Evolutionary conservation across 345 rosid genomes (phyloP).

Genomic region (Salix udensis): DNA sequence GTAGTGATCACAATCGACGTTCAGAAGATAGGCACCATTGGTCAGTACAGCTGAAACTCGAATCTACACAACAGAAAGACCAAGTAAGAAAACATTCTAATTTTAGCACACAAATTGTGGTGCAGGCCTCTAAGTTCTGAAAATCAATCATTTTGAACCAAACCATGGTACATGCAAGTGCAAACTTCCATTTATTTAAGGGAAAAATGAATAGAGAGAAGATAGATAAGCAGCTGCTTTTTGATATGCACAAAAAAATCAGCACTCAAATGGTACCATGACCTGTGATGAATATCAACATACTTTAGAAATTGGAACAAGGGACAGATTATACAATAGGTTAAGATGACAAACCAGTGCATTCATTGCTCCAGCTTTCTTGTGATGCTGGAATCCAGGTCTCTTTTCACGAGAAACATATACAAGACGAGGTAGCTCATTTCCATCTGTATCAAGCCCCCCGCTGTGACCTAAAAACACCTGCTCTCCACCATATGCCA

Average conservation of each 20-base stretch:
- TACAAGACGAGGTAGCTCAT: constrained; percentile 96
- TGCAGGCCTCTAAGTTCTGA: neutral
- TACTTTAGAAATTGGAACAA: neutral
- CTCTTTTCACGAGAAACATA: constrained; percentile 99
- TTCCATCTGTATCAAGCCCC: constrained; percentile 96
- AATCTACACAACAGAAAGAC: constrained; percentile 50
- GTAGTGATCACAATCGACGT: constrained; percentile 99
- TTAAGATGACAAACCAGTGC: constrained; percentile 69
- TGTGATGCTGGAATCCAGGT: constrained; percentile 99
- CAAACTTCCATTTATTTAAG: neutral
- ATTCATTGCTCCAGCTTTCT: constrained; percentile 99
- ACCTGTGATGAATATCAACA: neutral
- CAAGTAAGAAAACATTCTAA: constrained; percentile 16
- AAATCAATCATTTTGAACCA: neutral
- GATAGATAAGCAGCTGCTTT: neutral
- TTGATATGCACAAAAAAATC: neutral
- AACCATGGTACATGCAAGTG: neutral
- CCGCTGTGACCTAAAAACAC: constrained; percentile 99
- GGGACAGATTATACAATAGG: neutral
- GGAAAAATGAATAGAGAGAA: neutral
- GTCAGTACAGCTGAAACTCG: constrained; percentile 98
- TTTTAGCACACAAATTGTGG: neutral
- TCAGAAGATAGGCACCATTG: constrained; percentile 96
- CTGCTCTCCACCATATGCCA: constrained; percentile 30
- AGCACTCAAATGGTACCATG: neutral